phyloP scores from a whole-genome alignment of 768 basidiomycete species.

The Leucosporidium yakuticum region DNA sequence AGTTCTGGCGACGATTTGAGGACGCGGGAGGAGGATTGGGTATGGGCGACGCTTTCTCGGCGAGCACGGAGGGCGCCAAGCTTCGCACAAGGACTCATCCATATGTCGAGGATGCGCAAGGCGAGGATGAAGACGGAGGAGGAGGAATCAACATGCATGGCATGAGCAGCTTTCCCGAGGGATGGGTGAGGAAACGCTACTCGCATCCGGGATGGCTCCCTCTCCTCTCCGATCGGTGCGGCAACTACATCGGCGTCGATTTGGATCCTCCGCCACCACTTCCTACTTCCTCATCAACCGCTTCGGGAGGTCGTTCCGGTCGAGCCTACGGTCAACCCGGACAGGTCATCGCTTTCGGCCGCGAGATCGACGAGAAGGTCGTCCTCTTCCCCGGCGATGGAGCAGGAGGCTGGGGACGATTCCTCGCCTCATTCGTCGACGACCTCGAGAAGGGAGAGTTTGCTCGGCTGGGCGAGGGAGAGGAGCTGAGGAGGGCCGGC shows the following conservation, averaged over 20 bases:
- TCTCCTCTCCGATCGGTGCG: conserved; percentile 82
- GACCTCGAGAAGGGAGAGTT: conserved; percentile 83
- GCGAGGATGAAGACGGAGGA: conserved; percentile 10
- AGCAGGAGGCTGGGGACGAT: conserved; percentile 85
- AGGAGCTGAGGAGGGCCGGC: not conserved
- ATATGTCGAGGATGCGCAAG: not conserved
- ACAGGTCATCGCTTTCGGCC: conserved; percentile 97
- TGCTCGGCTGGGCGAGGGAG: conserved; percentile 24
- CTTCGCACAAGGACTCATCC: conserved; percentile 6
- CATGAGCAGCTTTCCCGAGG: conserved; percentile 84
- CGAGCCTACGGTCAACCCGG: conserved; percentile 58
- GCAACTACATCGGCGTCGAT: conserved; percentile 95
- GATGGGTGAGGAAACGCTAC: conserved; percentile 83
- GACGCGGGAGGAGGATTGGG: conserved; percentile 77
- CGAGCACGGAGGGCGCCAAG: conserved; percentile 6
- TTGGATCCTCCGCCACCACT: conserved; percentile 58
- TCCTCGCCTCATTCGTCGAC: conserved; percentile 84
- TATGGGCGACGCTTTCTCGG: conserved; percentile 58
- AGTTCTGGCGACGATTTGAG: conserved; percentile 92
- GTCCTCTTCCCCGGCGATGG: conserved; percentile 91
- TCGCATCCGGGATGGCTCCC: conserved; percentile 96
- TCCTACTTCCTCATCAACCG: not conserved
- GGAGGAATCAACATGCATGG: conserved; percentile 41
- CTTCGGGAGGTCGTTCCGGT: not conserved
- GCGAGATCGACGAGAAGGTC: conserved; percentile 96